Evolutionary conservation across 768 basidiomycete genomes (phyloP).

Genomic region (Holtermannia corniformis): DNA sequence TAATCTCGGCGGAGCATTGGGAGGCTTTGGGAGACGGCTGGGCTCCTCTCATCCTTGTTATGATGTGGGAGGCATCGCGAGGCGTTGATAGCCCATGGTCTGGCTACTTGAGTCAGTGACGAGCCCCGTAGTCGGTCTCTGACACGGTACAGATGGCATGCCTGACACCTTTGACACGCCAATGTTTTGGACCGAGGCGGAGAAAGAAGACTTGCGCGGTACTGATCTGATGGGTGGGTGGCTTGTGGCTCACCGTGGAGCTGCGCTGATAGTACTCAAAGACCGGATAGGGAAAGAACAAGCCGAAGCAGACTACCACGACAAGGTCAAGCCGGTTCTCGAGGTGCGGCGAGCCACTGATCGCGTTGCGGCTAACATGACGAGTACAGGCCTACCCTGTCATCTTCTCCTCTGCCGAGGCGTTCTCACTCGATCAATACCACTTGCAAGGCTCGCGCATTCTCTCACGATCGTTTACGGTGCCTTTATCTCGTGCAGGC

Average conservation of each 20-base stretch:
- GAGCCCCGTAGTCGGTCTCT: not conserved
- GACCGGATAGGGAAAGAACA: slow-evolving; percentile 80
- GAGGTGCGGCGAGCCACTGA: slow-evolving; percentile 46
- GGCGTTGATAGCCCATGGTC: slow-evolving; percentile 58
- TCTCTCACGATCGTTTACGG: slow-evolving; percentile 81
- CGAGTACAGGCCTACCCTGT: slow-evolving; percentile 23
- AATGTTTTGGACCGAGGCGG: slow-evolving; percentile 81
- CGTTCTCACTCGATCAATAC: slow-evolving; percentile 64
- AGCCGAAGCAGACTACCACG: slow-evolving; percentile 62
- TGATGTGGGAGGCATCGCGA: slow-evolving; percentile 87
- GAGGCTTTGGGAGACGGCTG: slow-evolving; percentile 62
- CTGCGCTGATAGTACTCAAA: slow-evolving; percentile 30
- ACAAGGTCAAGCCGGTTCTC: slow-evolving; percentile 62
- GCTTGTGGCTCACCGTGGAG: not conserved
- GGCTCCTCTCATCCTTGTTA: slow-evolving; percentile 77
- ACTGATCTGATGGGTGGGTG: slow-evolving; percentile 70
- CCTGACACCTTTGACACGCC: slow-evolving; percentile 72
- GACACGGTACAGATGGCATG: slow-evolving; percentile 39
- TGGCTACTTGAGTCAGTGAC: slow-evolving; percentile 57
- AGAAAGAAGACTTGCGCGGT: slow-evolving; percentile 64
- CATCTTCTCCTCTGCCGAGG: slow-evolving; percentile 49
- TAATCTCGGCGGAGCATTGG: slow-evolving; percentile 61
- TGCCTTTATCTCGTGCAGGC: slow-evolving; percentile 51
- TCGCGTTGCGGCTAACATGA: not conserved
- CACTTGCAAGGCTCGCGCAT: slow-evolving; percentile 88